Base-by-base conservation (phyloP, 345 rosid genomes). In the Alliaria petiolata region DNA sequence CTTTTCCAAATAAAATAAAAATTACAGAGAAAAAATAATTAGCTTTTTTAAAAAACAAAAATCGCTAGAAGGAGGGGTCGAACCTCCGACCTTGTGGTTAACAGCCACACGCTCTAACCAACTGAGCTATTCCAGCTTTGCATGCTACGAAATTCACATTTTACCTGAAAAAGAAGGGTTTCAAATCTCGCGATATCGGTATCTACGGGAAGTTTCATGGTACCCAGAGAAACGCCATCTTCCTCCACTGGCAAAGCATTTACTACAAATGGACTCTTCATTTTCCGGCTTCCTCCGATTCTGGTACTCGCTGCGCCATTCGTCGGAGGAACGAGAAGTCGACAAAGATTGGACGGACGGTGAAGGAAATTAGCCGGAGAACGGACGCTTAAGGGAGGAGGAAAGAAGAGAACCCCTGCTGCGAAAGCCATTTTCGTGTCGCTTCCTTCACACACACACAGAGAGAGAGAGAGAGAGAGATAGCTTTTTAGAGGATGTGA, bases 81-180 rank as follows among this genome's bases (percentile, higher is more conserved):
- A 89, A 87, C 89, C 89, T 85, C 79, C 86, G 84, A 85, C 87
- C 90, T 89, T 89, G 86, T 83, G 87, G 90, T 87, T 85, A 86
- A 84, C 85, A 82, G 87, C 89, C 84, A 85, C 84, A 88, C 85
- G 88, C 85, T 84, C 88, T 88, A 88, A 73, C 92, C 96, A 80
- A 80, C 87, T 89, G 89, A 91, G 85, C 89, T 82, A 85, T 71
- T 86, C 89, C 86, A 83, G 88, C 87, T 9, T 56, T 46, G 61
- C 3, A 6, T 47, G 22, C 1, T 9, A 0, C 0, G 0, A 1
- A 13, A 4, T 45, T 16, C 6, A 46, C 2, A 4, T 2, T 20
- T 8, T 70, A 88, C 93, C 95, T 90, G 96, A 67, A 90, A 90
- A 0, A 90, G 85, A 52, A 92, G 78, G 11, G 78, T 71, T 33